Base-by-base conservation (phyloP, 345 rosid species). In the Chamaenerion angustifolium region DNA sequence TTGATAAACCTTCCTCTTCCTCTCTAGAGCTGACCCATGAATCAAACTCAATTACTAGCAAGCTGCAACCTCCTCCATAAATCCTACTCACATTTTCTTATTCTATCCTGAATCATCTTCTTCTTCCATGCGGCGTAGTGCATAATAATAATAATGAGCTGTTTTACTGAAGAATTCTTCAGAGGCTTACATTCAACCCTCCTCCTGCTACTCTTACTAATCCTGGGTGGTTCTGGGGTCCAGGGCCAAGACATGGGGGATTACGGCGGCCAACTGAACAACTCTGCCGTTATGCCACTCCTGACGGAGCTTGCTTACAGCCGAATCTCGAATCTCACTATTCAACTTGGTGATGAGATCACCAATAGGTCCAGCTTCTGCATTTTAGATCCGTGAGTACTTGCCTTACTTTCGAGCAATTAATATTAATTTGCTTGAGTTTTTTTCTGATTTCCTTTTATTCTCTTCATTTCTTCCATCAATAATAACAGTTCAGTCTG, bases 341-440 rank as follows among this genome's bases (percentile, higher is more conserved):
- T 45, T 19, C 48, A 47, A 58, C 74, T 86, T 52, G 71, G 73
- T 16, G 66, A 50, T 12, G 79, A 74, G 53, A 68, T 90, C 50
- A 65, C 67, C 31, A 61, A 56, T 6, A 55, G 67, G 31, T 76
- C 81, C 57, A 72, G 73, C 37, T 83, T 82, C 75, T 90, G 96
- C 67, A 60, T 90, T 49, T 79, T 52, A 65, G 76, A 86, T 71
- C 76, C 71, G 96, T 90, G 42, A 76, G 86, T 64, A 8, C 13
- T 31, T 50, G 46, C 54, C 63, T n/a, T 12, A n/a, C 14, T 46
- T 43, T 15, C 27, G 3, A 31, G 7, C 6, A 31, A 31, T 31
- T 61, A 16, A 52, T 40, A 45, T 55, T 53, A 3, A 16, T 4
- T 49, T 18, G 6, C 14, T 46, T 18, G 27, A n/a, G 8, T 0